Evolutionary conservation across 2,329 filamentous ascomycete species (phyloP), one percentile per base, ranked within the genome.

Genomic region (Fusarium duplospermum): DNA sequence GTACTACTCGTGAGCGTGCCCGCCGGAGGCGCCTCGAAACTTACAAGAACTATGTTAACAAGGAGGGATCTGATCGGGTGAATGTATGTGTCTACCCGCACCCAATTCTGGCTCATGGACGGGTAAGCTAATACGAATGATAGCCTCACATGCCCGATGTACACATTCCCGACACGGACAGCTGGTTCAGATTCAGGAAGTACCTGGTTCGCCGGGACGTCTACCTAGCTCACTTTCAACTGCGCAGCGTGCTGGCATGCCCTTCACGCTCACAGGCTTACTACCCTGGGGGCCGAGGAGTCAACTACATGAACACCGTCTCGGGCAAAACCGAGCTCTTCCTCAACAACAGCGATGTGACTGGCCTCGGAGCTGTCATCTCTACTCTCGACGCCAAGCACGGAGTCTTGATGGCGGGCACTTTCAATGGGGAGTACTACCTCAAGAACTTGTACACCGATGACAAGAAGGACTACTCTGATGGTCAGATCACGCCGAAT

Each of bases 171-270:
- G 80, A 82, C 14, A 80, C 76, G 1, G 85, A 87, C 20, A 87
- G 82, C 73, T 91, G 87, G 77, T 91, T 91, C 77, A 85, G 86
- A 60, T 93, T 92, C 77, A 85, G 85, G 45, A 85, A 83, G 42
- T 90, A 91, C 86, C 84, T 88, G 69, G 83, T 92, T 47, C 84
- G 86, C 54, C 84, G 83, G 22, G 84, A 90, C 60, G 83, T 90
- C 27, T 84, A 86, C 69, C 80, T 92, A 20, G 84, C 89, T n/a
- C 91, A 93, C 80, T 93, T 92, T 70, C 91, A 93, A 77, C 83
- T 93, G 14, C 89, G 91, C 50, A 91, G 91, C 75, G 84, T 92
- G 18, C 81, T 93, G 22, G 89, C 89, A 3, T 88, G 87, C 75
- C 85, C 88, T 6, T 89, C 88, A 10, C 84, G 87, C 35, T 87